Percentiles rank a stretch among this genome's conserved stretches.
phyloP scores from a whole-genome alignment of 345 rosid genomes.

The Syzygium oleosum region DNA sequence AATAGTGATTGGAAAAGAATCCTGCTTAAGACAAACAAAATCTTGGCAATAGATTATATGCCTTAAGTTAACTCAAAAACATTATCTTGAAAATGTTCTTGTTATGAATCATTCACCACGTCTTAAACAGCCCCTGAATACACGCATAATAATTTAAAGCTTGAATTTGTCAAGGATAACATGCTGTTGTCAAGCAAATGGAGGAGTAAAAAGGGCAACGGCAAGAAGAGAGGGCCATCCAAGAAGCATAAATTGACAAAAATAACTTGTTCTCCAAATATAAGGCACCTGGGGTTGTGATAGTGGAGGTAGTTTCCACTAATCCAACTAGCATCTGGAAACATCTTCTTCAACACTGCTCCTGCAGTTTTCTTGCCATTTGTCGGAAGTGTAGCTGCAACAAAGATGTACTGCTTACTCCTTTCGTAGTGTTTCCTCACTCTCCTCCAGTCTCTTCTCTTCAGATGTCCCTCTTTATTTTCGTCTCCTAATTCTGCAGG shows the following conservation, averaged over 20 bases:
- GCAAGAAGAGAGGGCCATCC: not conserved
- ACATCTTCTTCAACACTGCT: constrained; percentile 76
- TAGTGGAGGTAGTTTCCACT: constrained; percentile 88
- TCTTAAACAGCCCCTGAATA: not conserved
- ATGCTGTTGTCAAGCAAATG: not conserved
- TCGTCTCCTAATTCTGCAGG: constrained; percentile 11
- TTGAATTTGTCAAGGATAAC: not conserved
- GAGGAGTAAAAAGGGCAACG: not conserved
- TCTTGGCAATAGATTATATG: not conserved
- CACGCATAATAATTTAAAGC: not conserved
- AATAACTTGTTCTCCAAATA: not conserved
- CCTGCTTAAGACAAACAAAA: not conserved
- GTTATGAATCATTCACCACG: not conserved
- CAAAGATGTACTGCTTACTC: constrained; percentile 89
- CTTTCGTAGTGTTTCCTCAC: constrained; percentile 61
- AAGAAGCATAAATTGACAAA: not conserved
- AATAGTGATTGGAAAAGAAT: not conserved
- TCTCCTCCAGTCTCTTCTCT: constrained; percentile 72
- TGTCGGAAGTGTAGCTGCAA: constrained; percentile 94
- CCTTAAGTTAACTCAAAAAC: not conserved
- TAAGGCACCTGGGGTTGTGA: constrained; percentile 82
- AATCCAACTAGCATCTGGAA: constrained; percentile 84
- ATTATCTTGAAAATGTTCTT: not conserved
- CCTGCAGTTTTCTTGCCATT: constrained; percentile 97
- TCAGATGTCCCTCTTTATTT: constrained; percentile 15